A percentile compares a stretch with the other conserved stretches of the same genome.
phyloP scores from a whole-genome alignment of 1,284 basidiomycete genomes.

The Takashimella tepidaria region DNA sequence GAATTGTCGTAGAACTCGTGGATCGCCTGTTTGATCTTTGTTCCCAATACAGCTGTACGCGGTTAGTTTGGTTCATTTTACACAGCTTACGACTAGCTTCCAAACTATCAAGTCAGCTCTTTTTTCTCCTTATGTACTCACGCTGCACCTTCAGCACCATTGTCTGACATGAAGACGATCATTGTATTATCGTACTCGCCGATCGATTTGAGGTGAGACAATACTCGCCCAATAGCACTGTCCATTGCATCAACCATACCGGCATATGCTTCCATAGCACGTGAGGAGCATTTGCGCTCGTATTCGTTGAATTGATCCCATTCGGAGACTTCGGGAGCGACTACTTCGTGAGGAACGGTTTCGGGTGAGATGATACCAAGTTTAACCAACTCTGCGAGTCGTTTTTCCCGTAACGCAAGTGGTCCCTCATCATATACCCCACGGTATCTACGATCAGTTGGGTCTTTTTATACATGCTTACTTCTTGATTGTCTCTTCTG shows the following conservation, averaged over 20 bases:
- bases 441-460: background rate
- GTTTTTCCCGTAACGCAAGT: conserved; percentile 23
- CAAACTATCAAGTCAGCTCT: background rate
- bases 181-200: conserved; percentile 32
- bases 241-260: conserved; percentile 36
- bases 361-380: conserved; percentile 25
- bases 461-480: conserved; percentile 12
- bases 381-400: conserved; percentile 26
- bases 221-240: conserved; percentile 23
- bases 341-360: conserved; percentile 20
- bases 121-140: conserved; percentile 2
- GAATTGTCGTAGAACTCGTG: background rate
- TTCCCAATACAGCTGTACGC: conserved; percentile 8
- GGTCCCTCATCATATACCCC: conserved; percentile 34
- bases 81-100: background rate
- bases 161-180: conserved; percentile 30
- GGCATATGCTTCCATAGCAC: conserved; percentile 29
- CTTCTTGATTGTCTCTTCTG: conserved; percentile 24
- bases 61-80: background rate
- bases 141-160: conserved; percentile 30
- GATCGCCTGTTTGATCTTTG: background rate
- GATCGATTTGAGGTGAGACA: conserved; percentile 10
- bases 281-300: conserved; percentile 12
- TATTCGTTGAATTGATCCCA: conserved; percentile 14
- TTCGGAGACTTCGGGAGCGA: conserved; percentile 4